Evolutionary conservation across 2,329 filamentous ascomycete species (phyloP).

Genomic region (Geosmithia morbida): DNA sequence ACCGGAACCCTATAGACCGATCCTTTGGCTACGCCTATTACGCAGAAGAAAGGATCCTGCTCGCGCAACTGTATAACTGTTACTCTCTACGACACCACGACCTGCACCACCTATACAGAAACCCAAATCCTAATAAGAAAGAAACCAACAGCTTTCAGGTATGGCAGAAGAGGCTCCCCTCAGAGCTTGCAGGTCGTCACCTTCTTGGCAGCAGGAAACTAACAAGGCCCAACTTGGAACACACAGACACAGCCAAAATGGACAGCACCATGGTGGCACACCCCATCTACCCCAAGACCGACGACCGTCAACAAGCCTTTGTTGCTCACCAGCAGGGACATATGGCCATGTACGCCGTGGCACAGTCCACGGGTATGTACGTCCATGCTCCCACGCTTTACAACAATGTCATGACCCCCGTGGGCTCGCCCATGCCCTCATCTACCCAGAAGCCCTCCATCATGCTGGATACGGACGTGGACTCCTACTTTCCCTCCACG

Average conservation of each 20-base stretch:
- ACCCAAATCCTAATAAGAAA: too few relatives aligned
- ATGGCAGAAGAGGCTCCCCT: too few relatives aligned
- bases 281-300: slow-evolving; percentile 69
- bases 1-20: slow-evolving; percentile 2
- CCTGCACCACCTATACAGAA: too few relatives aligned
- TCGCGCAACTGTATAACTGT: background rate
- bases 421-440: slow-evolving; percentile 60
- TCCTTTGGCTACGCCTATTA: slow-evolving; percentile 1
- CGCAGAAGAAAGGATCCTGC: background rate
- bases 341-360: slow-evolving; percentile 32
- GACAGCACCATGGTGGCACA: slow-evolving; percentile 48
- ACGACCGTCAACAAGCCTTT: slow-evolving; percentile 17
- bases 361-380: slow-evolving; percentile 42
- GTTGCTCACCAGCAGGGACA: slow-evolving; percentile 14
- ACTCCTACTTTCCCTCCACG: slow-evolving; percentile 68
- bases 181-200: too few relatives aligned
- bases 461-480: slow-evolving; percentile 64
- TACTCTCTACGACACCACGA: background rate
- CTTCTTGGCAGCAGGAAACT: too few relatives aligned
- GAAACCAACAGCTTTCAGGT: too few relatives aligned
- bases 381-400: slow-evolving; percentile 46
- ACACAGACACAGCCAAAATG: slow-evolving; percentile 29
- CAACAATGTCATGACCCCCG: slow-evolving; percentile 54
- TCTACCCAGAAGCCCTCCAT: slow-evolving; percentile 58
- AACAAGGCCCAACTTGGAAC: too few relatives aligned